These are phyloP conservation scores for Lachnellula subtilissima DNA, from an alignment of 2,329 filamentous ascomycete species.

Conservation along the genomic window DNA sequence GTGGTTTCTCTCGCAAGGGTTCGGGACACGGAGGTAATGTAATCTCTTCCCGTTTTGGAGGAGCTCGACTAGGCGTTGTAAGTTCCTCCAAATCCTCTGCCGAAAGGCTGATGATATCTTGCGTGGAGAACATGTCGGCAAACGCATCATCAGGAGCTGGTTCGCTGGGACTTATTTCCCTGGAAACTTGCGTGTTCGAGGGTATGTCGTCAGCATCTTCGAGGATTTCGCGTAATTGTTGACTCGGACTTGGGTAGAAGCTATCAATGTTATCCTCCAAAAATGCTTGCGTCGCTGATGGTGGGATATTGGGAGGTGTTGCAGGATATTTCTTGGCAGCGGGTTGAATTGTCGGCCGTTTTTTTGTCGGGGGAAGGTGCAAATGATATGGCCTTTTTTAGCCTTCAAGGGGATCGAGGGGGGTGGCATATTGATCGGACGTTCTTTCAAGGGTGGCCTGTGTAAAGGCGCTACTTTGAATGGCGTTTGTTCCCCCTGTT, in stretches of 20 bases:
- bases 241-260: constrained; percentile 52
- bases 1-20: constrained; percentile 4
- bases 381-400: constrained; percentile 5
- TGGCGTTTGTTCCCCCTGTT: neutral
- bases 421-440: constrained; percentile 21
- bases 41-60: neutral
- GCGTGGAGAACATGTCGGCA: constrained; percentile 32
- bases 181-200: constrained; percentile 20
- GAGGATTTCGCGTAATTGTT: constrained; percentile 49
- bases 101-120: constrained; percentile 42
- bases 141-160: constrained; percentile 1
- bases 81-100: constrained; percentile 45
- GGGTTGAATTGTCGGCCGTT: neutral
- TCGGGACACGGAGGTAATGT: neutral
- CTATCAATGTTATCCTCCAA: constrained; percentile 46
- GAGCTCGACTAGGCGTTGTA: constrained; percentile 23
- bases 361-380: neutral
- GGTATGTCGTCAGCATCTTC: constrained; percentile 35
- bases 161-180: constrained; percentile 16
- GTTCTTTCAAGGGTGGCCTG: constrained; percentile 7
- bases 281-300: constrained; percentile 49
- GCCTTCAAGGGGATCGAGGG: constrained; percentile 12
- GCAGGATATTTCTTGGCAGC: neutral
- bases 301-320: constrained; percentile 15
- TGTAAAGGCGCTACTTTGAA: neutral